Evolutionary conservation across 2,329 filamentous ascomycete species (phyloP).

Genomic region (Penicillium sp.): DNA sequence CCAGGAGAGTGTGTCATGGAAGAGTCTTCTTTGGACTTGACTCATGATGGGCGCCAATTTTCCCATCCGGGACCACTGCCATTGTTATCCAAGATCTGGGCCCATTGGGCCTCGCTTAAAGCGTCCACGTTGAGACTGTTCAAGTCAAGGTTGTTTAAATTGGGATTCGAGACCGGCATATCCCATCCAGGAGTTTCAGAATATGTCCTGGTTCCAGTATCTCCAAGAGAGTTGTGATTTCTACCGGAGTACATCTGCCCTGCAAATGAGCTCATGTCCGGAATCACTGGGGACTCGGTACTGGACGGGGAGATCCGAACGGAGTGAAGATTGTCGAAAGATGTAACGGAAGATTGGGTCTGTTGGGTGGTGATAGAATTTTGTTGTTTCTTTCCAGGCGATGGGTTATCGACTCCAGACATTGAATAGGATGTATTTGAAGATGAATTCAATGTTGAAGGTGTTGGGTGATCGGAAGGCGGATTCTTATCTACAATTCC

Average conservation of each 20-base stretch:
- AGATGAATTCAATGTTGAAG: slow-evolving; percentile 42
- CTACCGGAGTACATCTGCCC: slow-evolving; percentile 22
- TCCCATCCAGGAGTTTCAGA: slow-evolving; percentile 36
- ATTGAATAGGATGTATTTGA: slow-evolving; percentile 42
- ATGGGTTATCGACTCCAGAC: slow-evolving; percentile 31
- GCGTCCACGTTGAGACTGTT: slow-evolving; percentile 28
- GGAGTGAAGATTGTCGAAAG: slow-evolving; percentile 21
- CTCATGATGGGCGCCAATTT: slow-evolving; percentile 30
- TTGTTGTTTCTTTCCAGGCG: slow-evolving; percentile 29
- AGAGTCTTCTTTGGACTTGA: not conserved
- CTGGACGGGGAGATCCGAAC: slow-evolving; percentile 16
- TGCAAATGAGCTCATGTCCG: slow-evolving; percentile 19
- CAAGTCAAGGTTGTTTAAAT: slow-evolving; percentile 22
- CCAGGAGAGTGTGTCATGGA: not conserved
- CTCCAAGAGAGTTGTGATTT: slow-evolving; percentile 18
- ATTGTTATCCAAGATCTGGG: slow-evolving; percentile 32
- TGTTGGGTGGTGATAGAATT: slow-evolving; percentile 15
- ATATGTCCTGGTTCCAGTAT: slow-evolving; percentile 28
- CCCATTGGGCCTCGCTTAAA: slow-evolving; percentile 42
- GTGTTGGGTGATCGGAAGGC: slow-evolving; percentile 40
- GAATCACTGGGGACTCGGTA: slow-evolving; percentile 19
- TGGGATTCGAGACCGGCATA: slow-evolving; percentile 20
- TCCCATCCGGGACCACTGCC: slow-evolving; percentile 29
- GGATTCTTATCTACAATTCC: slow-evolving; percentile 34
- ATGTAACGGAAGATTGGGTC: slow-evolving; percentile 13